Percentiles rank a stretch among this genome's conserved stretches.
These are phyloP conservation scores for Fistulifera solaris DNA, from an alignment of 108 stramenopile genomes.

Conservation along the genomic window DNA sequence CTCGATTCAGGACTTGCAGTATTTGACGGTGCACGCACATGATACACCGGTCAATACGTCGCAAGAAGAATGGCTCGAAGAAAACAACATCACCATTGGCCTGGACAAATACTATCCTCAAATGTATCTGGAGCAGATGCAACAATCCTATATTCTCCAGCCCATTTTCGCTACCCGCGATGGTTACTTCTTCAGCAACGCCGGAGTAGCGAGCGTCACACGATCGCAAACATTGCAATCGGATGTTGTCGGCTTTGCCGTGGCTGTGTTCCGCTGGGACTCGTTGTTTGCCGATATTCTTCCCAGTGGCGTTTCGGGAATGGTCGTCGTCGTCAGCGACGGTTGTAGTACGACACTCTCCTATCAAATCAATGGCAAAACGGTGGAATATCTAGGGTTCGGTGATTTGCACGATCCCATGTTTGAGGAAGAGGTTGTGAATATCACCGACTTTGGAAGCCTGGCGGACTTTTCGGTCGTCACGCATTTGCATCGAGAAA, in stretches of 20 bases:
- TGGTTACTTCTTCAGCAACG: too few relatives aligned
- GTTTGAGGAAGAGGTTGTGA: conserved; percentile 8
- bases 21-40: too few relatives aligned
- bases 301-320: not conserved
- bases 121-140: too few relatives aligned
- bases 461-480: not conserved
- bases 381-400: conserved; percentile 3
- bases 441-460: conserved; percentile 2
- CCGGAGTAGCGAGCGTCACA: too few relatives aligned
- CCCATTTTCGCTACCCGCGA: too few relatives aligned
- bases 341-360: conserved; percentile 3
- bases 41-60: too few relatives aligned
- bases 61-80: too few relatives aligned
- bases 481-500: too few relatives aligned
- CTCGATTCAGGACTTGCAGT: too few relatives aligned
- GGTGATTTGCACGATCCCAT: conserved; percentile 15
- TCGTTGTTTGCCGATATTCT: conserved; percentile 11
- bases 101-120: too few relatives aligned
- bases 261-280: conserved; percentile 13
- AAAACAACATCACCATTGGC: too few relatives aligned
- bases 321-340: conserved; percentile 12
- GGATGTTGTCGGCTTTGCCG: conserved; percentile 7
- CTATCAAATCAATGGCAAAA: conserved; percentile 13
- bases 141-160: too few relatives aligned
- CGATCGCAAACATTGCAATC: not conserved